Evolutionary conservation across 169 alveolate species (phyloP).

Genomic region (Babesia bovis): DNA sequence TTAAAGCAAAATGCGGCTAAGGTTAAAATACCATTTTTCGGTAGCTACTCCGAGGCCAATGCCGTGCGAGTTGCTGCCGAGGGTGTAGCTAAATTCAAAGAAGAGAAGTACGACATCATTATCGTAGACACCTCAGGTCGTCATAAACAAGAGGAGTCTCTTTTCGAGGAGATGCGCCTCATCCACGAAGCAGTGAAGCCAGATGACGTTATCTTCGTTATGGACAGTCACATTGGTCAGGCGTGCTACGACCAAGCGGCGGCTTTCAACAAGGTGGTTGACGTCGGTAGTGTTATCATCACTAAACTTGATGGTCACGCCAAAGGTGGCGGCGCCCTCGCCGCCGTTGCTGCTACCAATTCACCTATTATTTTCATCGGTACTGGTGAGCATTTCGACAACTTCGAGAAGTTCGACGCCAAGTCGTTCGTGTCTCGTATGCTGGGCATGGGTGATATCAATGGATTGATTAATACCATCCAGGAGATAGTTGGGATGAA

Average conservation of each 20-base stretch:
- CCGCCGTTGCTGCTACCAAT: slow-evolving; percentile 96
- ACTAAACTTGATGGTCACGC: slow-evolving; percentile 99
- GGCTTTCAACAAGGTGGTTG: slow-evolving; percentile 95
- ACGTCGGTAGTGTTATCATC: slow-evolving; percentile 97
- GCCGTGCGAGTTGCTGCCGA: slow-evolving; percentile 98
- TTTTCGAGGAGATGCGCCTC: slow-evolving; percentile 98
- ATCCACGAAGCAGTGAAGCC: slow-evolving; percentile 94
- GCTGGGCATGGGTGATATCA: slow-evolving; percentile 96
- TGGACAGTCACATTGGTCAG: slow-evolving; percentile 99
- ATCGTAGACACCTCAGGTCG: slow-evolving; percentile 99
- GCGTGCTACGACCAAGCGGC: slow-evolving; percentile 99
- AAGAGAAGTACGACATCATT: slow-evolving; percentile 93
- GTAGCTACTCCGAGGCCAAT: slow-evolving; percentile 97
- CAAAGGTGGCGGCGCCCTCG: slow-evolving; percentile 99
- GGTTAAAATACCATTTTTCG: slow-evolving; percentile 97
- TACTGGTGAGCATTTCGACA: slow-evolving; percentile 99
- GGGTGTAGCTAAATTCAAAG: slow-evolving; percentile 95
- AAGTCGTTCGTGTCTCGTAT: slow-evolving; percentile 95
- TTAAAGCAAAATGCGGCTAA: slow-evolving; percentile 99
- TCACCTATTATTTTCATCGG: slow-evolving; percentile 95
- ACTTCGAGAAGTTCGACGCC: slow-evolving; percentile 97
- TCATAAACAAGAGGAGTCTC: slow-evolving; percentile 97
- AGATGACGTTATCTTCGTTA: slow-evolving; percentile 94
- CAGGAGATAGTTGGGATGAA: slow-evolving; percentile 94
- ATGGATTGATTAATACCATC: slow-evolving; percentile 92